Conservation (phyloP, 306 rosid species). For the Prunus persica region DNA sequence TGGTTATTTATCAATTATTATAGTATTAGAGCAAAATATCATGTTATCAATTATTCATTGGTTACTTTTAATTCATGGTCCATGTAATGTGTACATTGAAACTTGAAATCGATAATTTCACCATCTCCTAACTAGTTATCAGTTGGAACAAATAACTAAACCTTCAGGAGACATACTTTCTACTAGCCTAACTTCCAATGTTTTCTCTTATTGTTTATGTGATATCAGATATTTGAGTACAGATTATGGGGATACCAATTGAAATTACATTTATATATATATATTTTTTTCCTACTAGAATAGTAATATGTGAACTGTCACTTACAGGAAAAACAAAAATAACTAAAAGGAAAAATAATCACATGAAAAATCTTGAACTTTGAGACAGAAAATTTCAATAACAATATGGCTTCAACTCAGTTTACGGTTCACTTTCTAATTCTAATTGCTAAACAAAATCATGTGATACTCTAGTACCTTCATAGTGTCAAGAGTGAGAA, state of each 20-base stretch:
- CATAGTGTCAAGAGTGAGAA: neutral
- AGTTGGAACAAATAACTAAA: neutral
- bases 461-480: neutral
- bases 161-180: neutral
- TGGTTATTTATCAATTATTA: neutral
- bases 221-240: neutral
- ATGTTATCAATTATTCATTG: neutral
- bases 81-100: neutral
- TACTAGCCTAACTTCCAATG: neutral
- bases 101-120: neutral
- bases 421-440: neutral
- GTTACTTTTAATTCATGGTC: neutral
- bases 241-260: neutral
- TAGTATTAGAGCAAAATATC: neutral
- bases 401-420: neutral
- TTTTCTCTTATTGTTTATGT: neutral
- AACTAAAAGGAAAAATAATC: neutral
- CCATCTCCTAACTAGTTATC: neutral
- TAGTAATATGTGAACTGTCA: neutral
- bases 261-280: neutral
- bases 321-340: neutral
- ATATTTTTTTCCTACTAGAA: neutral
- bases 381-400: neutral
- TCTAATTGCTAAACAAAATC: neutral
- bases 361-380: neutral